Conservation (phyloP, 192 early-diverging fungal genomes). For the Backusella westeae region DNA sequence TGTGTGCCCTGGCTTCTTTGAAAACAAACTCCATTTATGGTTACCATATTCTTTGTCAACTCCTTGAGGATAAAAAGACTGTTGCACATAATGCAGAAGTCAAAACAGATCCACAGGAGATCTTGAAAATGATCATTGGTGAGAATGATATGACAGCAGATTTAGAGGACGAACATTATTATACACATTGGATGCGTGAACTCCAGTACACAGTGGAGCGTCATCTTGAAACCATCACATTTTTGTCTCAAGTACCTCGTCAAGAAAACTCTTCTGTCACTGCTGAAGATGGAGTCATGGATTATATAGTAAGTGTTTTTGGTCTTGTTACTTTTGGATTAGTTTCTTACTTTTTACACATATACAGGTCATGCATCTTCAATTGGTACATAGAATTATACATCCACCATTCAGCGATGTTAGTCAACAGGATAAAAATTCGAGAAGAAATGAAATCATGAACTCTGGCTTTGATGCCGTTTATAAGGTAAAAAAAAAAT, state of each 20-base stretch:
- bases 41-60: slow-evolving; percentile 29
- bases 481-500: slow-evolving; percentile 27
- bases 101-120: slow-evolving; percentile 27
- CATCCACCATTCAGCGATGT: slow-evolving; percentile 28
- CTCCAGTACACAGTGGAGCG: slow-evolving; percentile 35
- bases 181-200: slow-evolving; percentile 40
- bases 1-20: slow-evolving; percentile 30
- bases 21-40: slow-evolving; percentile 26
- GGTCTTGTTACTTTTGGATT: neutral
- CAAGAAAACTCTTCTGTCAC: slow-evolving; percentile 18
- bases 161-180: neutral
- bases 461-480: slow-evolving; percentile 37
- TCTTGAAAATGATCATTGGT: slow-evolving; percentile 19
- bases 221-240: slow-evolving; percentile 38
- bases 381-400: slow-evolving; percentile 31
- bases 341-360: neutral
- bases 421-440: slow-evolving; percentile 23
- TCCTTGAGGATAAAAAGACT: slow-evolving; percentile 21
- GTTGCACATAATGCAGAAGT: slow-evolving; percentile 2
- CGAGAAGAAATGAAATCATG: slow-evolving; percentile 33
- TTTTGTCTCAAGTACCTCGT: slow-evolving; percentile 28
- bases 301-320: slow-evolving; percentile 29
- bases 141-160: neutral
- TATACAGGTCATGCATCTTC: slow-evolving; percentile 33
- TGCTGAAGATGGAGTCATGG: slow-evolving; percentile 34